Evolutionary conservation across 2,329 filamentous ascomycete species (phyloP).

Genomic region (Ophidiomyces ophidiicola): DNA sequence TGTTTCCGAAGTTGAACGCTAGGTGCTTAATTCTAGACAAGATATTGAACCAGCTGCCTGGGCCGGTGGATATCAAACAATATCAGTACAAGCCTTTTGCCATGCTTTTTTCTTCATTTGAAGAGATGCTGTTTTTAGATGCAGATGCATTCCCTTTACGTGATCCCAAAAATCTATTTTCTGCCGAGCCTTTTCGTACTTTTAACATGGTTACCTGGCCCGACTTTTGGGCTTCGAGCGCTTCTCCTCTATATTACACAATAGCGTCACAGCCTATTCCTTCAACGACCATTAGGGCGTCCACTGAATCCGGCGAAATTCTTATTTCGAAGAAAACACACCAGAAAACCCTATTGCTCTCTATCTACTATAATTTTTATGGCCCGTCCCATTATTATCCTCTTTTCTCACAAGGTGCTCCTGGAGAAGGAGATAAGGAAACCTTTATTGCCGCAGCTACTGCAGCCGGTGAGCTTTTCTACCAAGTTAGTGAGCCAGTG

Average conservation of each 20-base stretch:
- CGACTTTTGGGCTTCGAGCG: constrained; percentile 36
- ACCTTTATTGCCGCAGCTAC: constrained; percentile 38
- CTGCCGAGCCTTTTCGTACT: constrained; percentile 30
- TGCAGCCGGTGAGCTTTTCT: constrained; percentile 30
- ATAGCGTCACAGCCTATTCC: constrained; percentile 25
- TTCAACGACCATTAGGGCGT: constrained; percentile 18
- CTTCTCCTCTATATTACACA: constrained; percentile 29
- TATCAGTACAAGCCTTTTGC: constrained; percentile 41
- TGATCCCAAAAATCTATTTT: constrained; percentile 34
- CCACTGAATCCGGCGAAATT: constrained; percentile 37
- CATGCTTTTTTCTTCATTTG: constrained; percentile 40
- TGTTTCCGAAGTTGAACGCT: constrained; percentile 34
- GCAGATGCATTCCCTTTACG: constrained; percentile 37
- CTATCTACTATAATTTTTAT: constrained; percentile 40
- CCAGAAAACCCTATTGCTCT: constrained; percentile 33
- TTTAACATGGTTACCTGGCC: constrained; percentile 37
- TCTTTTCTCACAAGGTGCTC: constrained; percentile 36
- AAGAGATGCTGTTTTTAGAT: constrained; percentile 39
- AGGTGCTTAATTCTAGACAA: constrained; percentile 35
- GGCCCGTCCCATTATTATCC: constrained; percentile 37
- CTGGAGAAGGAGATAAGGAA: constrained; percentile 42
- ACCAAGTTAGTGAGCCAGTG: constrained; percentile 31
- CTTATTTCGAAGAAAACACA: constrained; percentile 36
- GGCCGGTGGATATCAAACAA: constrained; percentile 26
- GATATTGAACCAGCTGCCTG: constrained; percentile 26